Conservation (phyloP, 1,139 yeast genomes). For the Meyerozyma smithsonii region DNA sequence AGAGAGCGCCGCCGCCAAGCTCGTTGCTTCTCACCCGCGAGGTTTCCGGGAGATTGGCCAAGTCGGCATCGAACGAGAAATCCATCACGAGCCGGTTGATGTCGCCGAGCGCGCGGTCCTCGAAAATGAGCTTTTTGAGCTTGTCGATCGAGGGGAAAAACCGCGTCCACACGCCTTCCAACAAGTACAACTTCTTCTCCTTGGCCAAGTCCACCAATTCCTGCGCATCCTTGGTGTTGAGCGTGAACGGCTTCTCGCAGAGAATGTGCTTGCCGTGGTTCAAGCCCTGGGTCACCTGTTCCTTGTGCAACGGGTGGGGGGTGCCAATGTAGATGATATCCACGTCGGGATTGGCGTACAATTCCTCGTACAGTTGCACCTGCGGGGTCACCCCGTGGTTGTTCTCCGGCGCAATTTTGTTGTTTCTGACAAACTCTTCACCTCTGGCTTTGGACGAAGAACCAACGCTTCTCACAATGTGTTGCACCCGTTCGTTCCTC, state of each 20-base stretch:
- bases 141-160: constrained; percentile 48
- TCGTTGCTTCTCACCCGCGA: constrained; percentile 38
- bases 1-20: constrained; percentile 57
- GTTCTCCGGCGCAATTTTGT: constrained; percentile 10
- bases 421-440: constrained; percentile 18
- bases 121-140: constrained; percentile 36
- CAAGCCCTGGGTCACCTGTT: constrained; percentile 45
- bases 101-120: constrained; percentile 44
- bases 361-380: constrained; percentile 25
- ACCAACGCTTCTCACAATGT: constrained; percentile 30
- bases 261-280: constrained; percentile 52
- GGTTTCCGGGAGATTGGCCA: constrained; percentile 21
- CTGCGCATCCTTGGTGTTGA: constrained; percentile 44
- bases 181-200: constrained; percentile 41
- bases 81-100: constrained; percentile 38
- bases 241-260: constrained; percentile 59
- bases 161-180: constrained; percentile 69
- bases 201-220: constrained; percentile 44
- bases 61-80: constrained; percentile 31
- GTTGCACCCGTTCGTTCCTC: constrained; percentile 16
- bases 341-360: constrained; percentile 41
- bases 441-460: constrained; percentile 26
- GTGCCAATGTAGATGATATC: constrained; percentile 56
- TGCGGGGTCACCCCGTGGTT: constrained; percentile 19
- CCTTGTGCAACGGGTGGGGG: constrained; percentile 54